Percentiles rank a stretch among this genome's conserved stretches.
Conservation (phyloP, 139 green algal species). For the Nannochloris sp. region DNA sequence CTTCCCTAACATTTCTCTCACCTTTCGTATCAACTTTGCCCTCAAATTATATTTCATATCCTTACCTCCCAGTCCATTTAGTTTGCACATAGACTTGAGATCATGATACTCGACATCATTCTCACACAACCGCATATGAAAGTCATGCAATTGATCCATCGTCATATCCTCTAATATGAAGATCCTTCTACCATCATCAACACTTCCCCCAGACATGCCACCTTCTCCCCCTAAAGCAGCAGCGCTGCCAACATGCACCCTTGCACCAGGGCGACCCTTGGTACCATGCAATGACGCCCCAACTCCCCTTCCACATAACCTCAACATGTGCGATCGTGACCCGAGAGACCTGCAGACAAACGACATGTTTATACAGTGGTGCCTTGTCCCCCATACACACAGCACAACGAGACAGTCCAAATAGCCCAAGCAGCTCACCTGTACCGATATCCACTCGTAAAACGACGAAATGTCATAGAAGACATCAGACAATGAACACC, state of each 20-base stretch:
- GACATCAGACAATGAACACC: too few species aligned
- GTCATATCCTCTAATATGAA: constrained; percentile 5
- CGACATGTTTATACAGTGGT: too few species aligned
- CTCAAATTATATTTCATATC: constrained; percentile 28
- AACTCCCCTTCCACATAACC: too few species aligned
- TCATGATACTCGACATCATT: constrained; percentile 34
- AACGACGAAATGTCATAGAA: too few species aligned
- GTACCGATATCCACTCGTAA: too few species aligned
- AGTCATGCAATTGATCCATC: constrained; percentile 6
- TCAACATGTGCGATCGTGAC: too few species aligned
- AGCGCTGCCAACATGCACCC: background rate
- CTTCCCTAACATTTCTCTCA: constrained; percentile 2
- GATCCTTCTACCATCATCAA: background rate
- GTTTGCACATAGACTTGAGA: constrained; percentile 22
- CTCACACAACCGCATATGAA: constrained; percentile 15
- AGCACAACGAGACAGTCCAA: too few species aligned
- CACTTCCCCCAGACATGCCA: background rate
- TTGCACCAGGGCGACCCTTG: background rate
- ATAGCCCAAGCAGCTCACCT: too few species aligned
- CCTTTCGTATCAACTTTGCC: constrained; percentile 17
- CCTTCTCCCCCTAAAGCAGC: background rate
- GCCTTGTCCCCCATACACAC: too few species aligned
- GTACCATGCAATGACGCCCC: too few species aligned
- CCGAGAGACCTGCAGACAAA: too few species aligned
- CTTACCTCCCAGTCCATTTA: constrained; percentile 16